Evolutionary conservation across 805 yeast genomes (phyloP), one percentile per base, ranked within the genome.

Genomic region (Saccharomycopsis fibuligera): DNA sequence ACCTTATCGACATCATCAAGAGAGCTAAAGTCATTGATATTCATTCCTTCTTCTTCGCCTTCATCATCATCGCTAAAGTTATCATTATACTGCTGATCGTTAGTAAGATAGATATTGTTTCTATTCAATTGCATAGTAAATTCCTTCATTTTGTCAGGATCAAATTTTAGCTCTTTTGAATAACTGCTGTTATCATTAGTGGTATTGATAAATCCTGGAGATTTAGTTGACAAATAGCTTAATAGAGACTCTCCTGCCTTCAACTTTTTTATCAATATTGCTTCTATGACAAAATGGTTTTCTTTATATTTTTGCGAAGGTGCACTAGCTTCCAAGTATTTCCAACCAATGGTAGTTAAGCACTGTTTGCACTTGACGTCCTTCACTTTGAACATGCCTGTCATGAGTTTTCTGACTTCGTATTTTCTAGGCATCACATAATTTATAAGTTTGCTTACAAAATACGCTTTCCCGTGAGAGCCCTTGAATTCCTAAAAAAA

Each of bases 321-420:
- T 27, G 64, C 60, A 29, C 68, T 70, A 42, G 82, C 72, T 55
- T 66, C 66, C 35, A 79, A 59, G 57, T 82, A 82, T 52, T 73
- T 75, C 88, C 88, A 81, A 2, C 87, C 88, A 16, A 82, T 64
- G 44, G 73, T 63, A 3, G 64, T 60, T 41, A 65, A 64, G 57
- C 87, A 82, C 53, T 73, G 74, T 40, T 70, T 73, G 57, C 88
- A 81, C 30, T 59, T 58, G 27, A 81, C 70, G 56, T 79, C 83
- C 50, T 78, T 72, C 1, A 82, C 83, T 0, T 66, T 58, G 56
- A 79, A 81, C 29, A 58, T 59, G 0, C 87, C 88, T 0, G 87
- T 81, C 35, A 72, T 65, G 84, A 82, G 79, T 30, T 66, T 58
- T 35, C 77, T 63, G 9, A 61, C 61, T 50, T 69, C 74, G 2